Evolutionary conservation across 2,329 filamentous ascomycete species (phyloP), one percentile per base, ranked within the genome.

Genomic region (Furcasterigmium sp.): DNA sequence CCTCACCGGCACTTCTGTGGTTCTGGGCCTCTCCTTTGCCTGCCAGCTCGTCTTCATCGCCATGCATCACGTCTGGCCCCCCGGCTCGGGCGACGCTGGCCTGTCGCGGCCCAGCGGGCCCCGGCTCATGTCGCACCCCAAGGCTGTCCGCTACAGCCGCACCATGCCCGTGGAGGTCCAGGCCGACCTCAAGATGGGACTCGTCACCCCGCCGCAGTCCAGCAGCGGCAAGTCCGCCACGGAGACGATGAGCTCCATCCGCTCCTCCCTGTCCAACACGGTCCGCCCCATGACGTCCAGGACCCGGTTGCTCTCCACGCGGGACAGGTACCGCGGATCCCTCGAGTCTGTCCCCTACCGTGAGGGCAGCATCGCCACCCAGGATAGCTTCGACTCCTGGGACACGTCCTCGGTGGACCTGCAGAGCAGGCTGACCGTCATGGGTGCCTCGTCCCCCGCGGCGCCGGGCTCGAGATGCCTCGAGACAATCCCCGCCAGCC

Each of bases 351-450:
- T 54, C 32, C 47, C 56, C 8, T 59, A 63, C 37, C 53, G 55
- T 5, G 58, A 58, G 14, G 61, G 61, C 29, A 64, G 63, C 28
- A 54, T 58, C 29, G 63, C 63, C 23, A 54, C 58, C 13, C 75
- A 77, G n/a, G 82, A 85, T 47, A 77, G 78, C 2, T 88, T 89
- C 53, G 85, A 88, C 53, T 81, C 76, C 3, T 89, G 85, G 85
- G 84, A 89, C 54, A 87, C 82, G 0, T 85, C 82, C 1, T 70
- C 72, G 1, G 80, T 87, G 3, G 82, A 84, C 51, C 64, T 76
- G 3, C 76, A 82, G 50, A 76, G 73, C 51, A 73, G 79, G 21
- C 76, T 82, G 52, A 72, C 73, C 3, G 73, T 81, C 2, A 56
- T 79, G 41, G 75, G 75, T 41, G 63, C 69, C 10, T 68, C 71